These are phyloP conservation scores for Boechera stricta DNA, from an alignment of 345 rosid genomes.

Conservation along the genomic window DNA sequence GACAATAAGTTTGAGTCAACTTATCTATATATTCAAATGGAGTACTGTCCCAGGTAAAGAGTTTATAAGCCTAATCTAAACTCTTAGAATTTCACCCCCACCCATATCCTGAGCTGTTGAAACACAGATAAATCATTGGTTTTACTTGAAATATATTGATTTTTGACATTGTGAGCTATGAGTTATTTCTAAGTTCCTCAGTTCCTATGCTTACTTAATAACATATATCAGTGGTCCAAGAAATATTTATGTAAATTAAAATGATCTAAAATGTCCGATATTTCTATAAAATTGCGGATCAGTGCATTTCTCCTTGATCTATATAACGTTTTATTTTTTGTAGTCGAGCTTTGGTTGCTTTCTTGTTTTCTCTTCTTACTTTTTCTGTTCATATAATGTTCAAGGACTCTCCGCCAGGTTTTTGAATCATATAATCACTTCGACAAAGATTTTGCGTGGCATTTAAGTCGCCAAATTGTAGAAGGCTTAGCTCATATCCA, in stretches of 20 bases:
- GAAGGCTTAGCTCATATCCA: conserved; percentile 97
- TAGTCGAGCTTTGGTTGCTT: conserved; percentile 8
- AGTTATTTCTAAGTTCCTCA: conserved; percentile 14
- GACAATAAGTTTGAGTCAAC: conserved; percentile 78
- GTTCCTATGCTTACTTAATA: conserved; percentile 1
- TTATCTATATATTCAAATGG: conserved; percentile 96
- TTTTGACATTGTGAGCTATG: conserved; percentile 14
- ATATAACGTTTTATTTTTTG: not conserved
- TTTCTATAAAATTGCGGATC: conserved; percentile 6
- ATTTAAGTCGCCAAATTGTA: conserved; percentile 87
- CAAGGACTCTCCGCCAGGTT: conserved; percentile 87
- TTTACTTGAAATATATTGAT: conserved; percentile 3
- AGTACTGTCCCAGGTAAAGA: conserved; percentile 87
- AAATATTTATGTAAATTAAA: conserved; percentile 7
- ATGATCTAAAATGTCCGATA: conserved; percentile 15
- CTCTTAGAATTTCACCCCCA: not conserved
- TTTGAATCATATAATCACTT: conserved; percentile 87
- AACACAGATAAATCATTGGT: not conserved
- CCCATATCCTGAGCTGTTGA: not conserved
- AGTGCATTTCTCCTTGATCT: conserved; percentile 1
- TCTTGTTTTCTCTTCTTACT: conserved; percentile 32
- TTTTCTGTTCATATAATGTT: conserved; percentile 26
- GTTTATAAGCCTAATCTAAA: conserved; percentile 15
- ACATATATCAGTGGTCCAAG: conserved; percentile 15
- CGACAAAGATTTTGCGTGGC: conserved; percentile 88